These are phyloP conservation scores for Sphagnum fallax DNA, from an alignment of 228 moss, liverwort and hornwort genomes.

Conservation along the genomic window DNA sequence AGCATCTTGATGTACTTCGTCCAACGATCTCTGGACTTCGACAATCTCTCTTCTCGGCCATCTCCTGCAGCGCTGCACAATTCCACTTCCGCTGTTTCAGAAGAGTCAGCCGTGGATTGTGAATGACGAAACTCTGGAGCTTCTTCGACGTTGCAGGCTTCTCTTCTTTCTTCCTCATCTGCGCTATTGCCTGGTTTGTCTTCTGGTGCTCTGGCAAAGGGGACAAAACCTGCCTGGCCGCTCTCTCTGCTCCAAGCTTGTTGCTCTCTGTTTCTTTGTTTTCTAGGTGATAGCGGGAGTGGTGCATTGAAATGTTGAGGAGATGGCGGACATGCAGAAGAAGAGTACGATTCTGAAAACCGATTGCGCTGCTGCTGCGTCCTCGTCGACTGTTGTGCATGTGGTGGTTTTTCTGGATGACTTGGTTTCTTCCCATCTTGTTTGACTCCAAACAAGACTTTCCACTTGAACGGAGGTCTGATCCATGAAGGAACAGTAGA, in stretches of 20 bases:
- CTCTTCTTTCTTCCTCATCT: slow-evolving; percentile 24
- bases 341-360: neutral
- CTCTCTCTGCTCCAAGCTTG: no score
- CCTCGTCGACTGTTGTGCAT: slow-evolving; percentile 18
- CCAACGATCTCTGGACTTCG: slow-evolving; percentile 26
- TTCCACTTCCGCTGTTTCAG: no score
- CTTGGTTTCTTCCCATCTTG: neutral
- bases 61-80: slow-evolving; percentile 2
- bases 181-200: slow-evolving; percentile 33
- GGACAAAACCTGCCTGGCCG: no score
- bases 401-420: slow-evolving; percentile 7
- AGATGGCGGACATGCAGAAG: neutral
- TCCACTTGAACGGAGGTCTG: slow-evolving; percentile 59
- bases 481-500: slow-evolving; percentile 30
- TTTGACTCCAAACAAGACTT: slow-evolving; percentile 17
- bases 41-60: slow-evolving; percentile 15
- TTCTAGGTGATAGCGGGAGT: slow-evolving; percentile 4
- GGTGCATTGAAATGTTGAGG: neutral
- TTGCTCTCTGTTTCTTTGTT: no score
- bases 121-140: slow-evolving; percentile 1
- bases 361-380: neutral
- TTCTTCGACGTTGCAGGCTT: slow-evolving; percentile 13
- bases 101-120: no score
- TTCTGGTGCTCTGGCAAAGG: slow-evolving; percentile 1
- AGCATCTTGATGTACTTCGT: slow-evolving; percentile 45